Evolutionary conservation across 192 early-diverging fungal genomes (phyloP).

Genomic region (Coemansia erecta): DNA sequence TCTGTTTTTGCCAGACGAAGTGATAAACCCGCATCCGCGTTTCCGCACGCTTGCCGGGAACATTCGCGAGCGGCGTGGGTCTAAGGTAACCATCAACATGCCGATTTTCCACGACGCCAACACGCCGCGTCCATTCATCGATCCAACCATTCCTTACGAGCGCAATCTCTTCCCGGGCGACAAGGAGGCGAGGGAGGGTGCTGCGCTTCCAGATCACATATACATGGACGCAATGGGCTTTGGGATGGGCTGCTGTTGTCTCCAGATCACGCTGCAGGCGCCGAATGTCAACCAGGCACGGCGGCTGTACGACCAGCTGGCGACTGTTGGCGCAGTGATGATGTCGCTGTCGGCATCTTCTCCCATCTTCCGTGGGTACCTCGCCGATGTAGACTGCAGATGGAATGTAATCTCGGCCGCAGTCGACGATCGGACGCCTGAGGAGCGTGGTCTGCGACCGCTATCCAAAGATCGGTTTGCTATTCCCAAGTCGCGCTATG

Average conservation of each 20-base stretch:
- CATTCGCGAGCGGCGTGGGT: conserved; percentile 87
- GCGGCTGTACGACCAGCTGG: conserved; percentile 92
- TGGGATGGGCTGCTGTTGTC: conserved; percentile 97
- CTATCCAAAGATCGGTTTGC: conserved; percentile 70
- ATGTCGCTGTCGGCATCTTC: conserved; percentile 89
- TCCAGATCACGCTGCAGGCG: conserved; percentile 98
- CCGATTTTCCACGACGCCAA: conserved; percentile 90
- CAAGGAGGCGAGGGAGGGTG: conserved; percentile 68
- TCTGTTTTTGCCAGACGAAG: conserved; percentile 90
- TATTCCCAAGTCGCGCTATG: conserved; percentile 96
- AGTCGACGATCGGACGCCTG: conserved; percentile 89
- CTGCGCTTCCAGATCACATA: conserved; percentile 87
- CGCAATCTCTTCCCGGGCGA: conserved; percentile 62
- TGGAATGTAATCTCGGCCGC: conserved; percentile 95
- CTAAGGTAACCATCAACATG: conserved; percentile 95
- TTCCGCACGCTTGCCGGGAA: conserved; percentile 92
- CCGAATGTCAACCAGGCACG: conserved; percentile 90
- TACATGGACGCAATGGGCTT: conserved; percentile 99
- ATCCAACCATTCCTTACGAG: conserved; percentile 65
- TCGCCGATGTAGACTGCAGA: conserved; percentile 94
- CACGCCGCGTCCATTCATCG: conserved; percentile 86
- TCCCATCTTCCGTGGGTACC: conserved; percentile 90
- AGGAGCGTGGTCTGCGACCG: conserved; percentile 82
- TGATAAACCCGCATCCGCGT: conserved; percentile 91
- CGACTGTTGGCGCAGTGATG: conserved; percentile 89